Evolutionary conservation across 768 basidiomycete species (phyloP).

Genomic region (Leccinum subtestaceum): DNA sequence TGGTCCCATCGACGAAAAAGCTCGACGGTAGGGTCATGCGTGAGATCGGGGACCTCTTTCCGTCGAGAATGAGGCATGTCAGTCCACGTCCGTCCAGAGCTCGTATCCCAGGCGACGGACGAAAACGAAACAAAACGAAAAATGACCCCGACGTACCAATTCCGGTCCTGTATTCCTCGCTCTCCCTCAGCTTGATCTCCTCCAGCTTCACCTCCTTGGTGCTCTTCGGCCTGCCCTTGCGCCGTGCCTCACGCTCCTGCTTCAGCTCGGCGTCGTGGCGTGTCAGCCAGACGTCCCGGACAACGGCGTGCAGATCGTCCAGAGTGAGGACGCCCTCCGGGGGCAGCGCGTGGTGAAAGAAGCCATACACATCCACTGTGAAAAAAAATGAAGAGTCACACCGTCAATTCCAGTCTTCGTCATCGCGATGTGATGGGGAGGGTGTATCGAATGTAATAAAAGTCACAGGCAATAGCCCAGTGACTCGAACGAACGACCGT

Average conservation of each 20-base stretch:
- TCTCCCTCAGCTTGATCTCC: conserved; percentile 64
- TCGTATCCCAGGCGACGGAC: not conserved
- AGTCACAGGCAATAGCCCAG: not conserved
- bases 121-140: not conserved
- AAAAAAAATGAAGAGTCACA: not conserved
- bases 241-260: conserved; percentile 54
- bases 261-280: conserved; percentile 66
- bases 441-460: not conserved
- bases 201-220: conserved; percentile 63
- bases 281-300: conserved; percentile 71
- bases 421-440: not conserved
- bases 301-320: conserved; percentile 60
- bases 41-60: conserved; percentile 77
- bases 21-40: conserved; percentile 63
- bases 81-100: not conserved
- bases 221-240: conserved; percentile 78
- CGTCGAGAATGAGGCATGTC: not conserved
- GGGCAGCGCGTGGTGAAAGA: conserved; percentile 74
- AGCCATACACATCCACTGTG: conserved; percentile 62
- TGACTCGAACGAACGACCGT: not conserved
- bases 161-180: conserved; percentile 75
- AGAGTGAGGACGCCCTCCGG: conserved; percentile 55
- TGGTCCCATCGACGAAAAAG: conserved; percentile 80
- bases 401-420: not conserved
- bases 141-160: conserved; percentile 53